phyloP scores from a whole-genome alignment of 768 basidiomycete species.

The Macrolepiota albuminosa region DNA sequence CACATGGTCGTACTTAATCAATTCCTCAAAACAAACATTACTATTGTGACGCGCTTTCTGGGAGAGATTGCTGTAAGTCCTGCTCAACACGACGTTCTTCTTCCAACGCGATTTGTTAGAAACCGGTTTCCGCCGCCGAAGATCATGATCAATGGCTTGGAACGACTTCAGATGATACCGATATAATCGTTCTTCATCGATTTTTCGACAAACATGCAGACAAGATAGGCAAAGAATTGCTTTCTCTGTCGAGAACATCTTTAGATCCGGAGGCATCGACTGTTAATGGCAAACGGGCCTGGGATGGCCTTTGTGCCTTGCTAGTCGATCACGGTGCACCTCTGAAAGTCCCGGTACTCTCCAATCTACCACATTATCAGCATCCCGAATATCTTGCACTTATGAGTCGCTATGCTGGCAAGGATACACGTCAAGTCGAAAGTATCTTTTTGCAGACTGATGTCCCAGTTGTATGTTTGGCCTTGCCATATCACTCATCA shows the following conservation, averaged over 20 bases:
- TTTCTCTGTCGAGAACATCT: slow-evolving; percentile 62
- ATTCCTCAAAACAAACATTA: slow-evolving; percentile 67
- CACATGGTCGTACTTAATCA: slow-evolving; percentile 80
- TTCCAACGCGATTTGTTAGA: slow-evolving; percentile 20
- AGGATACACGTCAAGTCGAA: slow-evolving; percentile 56
- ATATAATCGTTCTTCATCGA: slow-evolving; percentile 76
- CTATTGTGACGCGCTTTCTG: slow-evolving; percentile 70
- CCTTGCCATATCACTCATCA: too few species aligned
- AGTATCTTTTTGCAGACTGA: slow-evolving; percentile 61
- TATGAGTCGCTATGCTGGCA: slow-evolving; percentile 57
- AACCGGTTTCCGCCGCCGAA: slow-evolving; percentile 36
- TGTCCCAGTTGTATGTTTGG: slow-evolving; percentile 36
- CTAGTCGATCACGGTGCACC: slow-evolving; percentile 76
- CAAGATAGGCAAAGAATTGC: slow-evolving; percentile 82
- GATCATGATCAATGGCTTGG: slow-evolving; percentile 70
- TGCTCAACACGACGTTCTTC: neutral
- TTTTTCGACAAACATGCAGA: slow-evolving; percentile 84
- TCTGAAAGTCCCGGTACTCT: slow-evolving; percentile 61
- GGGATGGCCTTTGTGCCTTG: slow-evolving; percentile 76
- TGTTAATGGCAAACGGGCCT: slow-evolving; percentile 70
- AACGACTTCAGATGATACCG: slow-evolving; percentile 78
- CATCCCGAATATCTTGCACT: slow-evolving; percentile 67
- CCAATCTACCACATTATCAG: slow-evolving; percentile 37
- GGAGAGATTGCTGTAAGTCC: slow-evolving; percentile 65
- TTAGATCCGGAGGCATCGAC: slow-evolving; percentile 52